Percentiles rank a stretch among this genome's conserved stretches.
Evolutionary conservation across 2,329 filamentous ascomycete species (phyloP).

Genomic region (Falciphora oryzae): DNA sequence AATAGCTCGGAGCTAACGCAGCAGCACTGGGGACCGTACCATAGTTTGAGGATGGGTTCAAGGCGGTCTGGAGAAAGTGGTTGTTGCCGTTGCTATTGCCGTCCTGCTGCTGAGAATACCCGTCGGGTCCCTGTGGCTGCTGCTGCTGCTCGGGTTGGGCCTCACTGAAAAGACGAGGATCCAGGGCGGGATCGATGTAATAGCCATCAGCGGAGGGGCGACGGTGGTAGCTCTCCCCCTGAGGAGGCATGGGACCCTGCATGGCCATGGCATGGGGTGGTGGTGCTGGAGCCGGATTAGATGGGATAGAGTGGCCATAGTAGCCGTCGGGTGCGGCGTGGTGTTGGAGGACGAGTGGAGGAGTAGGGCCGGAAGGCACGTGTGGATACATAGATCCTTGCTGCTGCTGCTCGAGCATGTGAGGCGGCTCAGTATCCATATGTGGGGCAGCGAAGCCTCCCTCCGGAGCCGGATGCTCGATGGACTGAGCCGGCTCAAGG

Average conservation of each 20-base stretch:
- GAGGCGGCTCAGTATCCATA: background rate
- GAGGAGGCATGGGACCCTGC: background rate
- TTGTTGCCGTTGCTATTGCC: slow-evolving; percentile 6
- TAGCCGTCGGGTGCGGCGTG: background rate
- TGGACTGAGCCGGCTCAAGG: background rate
- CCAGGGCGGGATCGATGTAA: slow-evolving; percentile 8
- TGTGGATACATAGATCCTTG: background rate
- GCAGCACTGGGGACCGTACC: slow-evolving; percentile 5
- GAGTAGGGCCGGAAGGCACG: background rate
- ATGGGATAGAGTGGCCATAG: background rate
- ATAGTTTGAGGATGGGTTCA: slow-evolving; percentile 10
- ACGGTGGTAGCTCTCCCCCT: background rate
- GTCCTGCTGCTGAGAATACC: slow-evolving; percentile 6
- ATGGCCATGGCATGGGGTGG: background rate
- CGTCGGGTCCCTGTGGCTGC: background rate
- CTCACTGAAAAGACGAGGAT: slow-evolving; percentile 18
- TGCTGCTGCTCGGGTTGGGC: background rate
- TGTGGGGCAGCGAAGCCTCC: too few species aligned
- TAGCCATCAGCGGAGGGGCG: background rate
- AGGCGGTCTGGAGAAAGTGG: slow-evolving; percentile 14
- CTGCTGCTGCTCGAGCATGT: background rate
- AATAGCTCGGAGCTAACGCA: background rate
- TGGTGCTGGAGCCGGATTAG: background rate
- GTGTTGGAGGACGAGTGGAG: background rate
- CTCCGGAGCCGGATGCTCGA: too few species aligned